These are phyloP conservation scores for Lentinula guzmanii DNA, from an alignment of 768 basidiomycete species.

Conservation along the genomic window DNA sequence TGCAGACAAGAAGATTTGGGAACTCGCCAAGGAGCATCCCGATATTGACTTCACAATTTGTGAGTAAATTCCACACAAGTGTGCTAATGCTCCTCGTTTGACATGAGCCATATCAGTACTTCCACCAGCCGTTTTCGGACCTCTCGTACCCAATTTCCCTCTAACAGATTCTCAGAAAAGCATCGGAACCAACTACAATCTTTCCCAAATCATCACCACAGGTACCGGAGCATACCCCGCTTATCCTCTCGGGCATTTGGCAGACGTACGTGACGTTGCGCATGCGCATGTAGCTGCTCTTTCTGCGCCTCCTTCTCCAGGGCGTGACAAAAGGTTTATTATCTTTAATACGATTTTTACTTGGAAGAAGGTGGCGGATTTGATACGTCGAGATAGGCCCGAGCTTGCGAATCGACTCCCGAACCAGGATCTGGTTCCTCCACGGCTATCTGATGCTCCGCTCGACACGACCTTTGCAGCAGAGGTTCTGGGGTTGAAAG, in stretches of 20 bases:
- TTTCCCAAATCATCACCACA: slow-evolving; percentile 1
- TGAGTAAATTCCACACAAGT: not conserved
- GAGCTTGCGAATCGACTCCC: slow-evolving; percentile 5
- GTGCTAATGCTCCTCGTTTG: not conserved
- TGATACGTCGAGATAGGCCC: slow-evolving; percentile 4
- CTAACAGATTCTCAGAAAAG: not conserved
- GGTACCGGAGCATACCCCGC: not conserved
- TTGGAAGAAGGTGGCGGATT: slow-evolving; percentile 2
- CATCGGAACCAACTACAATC: slow-evolving; percentile 1
- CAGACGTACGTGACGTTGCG: slow-evolving; percentile 12
- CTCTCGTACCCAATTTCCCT: slow-evolving; percentile 12
- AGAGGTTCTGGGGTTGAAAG: slow-evolving; percentile 1
- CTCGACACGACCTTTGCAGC: slow-evolving; percentile 3
- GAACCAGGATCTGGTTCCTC: not conserved
- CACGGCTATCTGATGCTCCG: not conserved
- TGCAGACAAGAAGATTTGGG: slow-evolving; percentile 12
- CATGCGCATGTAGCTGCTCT: slow-evolving; percentile 9
- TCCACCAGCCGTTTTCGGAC: slow-evolving; percentile 15
- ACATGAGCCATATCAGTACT: slow-evolving; percentile 7
- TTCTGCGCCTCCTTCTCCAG: not conserved
- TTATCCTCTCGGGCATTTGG: not conserved
- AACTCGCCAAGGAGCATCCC: slow-evolving; percentile 10
- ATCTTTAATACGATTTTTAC: slow-evolving; percentile 1
- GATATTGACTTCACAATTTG: slow-evolving; percentile 12
- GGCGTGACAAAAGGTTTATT: slow-evolving; percentile 6